phyloP scores from a whole-genome alignment of 2,329 filamentous ascomycete species.

The Calycina herbarum region DNA sequence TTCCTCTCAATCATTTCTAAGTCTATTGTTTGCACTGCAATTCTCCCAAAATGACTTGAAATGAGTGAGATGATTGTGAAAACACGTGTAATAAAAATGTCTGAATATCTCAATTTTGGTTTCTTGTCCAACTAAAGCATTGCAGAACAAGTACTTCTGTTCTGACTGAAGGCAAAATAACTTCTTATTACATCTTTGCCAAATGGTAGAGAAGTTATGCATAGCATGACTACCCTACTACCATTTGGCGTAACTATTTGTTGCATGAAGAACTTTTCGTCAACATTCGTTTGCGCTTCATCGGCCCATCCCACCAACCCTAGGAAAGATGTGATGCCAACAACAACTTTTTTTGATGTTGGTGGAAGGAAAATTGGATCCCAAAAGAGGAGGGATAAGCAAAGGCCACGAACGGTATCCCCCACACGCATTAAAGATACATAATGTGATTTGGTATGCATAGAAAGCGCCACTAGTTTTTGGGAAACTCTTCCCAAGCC shows the following conservation, averaged over 20 bases:
- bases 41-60: neutral
- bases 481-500: neutral
- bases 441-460: conserved; percentile 2
- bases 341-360: neutral
- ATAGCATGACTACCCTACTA: too few species aligned
- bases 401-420: neutral
- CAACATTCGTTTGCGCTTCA: too few species aligned
- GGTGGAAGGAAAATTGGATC: neutral
- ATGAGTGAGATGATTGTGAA: neutral
- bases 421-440: neutral
- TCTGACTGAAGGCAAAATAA: too few species aligned
- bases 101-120: too few species aligned
- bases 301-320: too few species aligned
- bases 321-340: neutral
- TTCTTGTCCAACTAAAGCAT: too few species aligned
- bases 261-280: too few species aligned
- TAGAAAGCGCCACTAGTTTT: neutral
- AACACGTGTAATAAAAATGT: too few species aligned
- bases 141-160: too few species aligned
- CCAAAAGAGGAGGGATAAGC: neutral
- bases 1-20: neutral
- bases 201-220: too few species aligned
- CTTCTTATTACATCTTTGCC: too few species aligned
- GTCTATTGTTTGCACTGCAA: neutral
- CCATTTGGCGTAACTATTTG: too few species aligned